These are phyloP conservation scores for Bocquillonia castaneifolia DNA, from an alignment of 441 rosid genomes.

Conservation along the genomic window DNA sequence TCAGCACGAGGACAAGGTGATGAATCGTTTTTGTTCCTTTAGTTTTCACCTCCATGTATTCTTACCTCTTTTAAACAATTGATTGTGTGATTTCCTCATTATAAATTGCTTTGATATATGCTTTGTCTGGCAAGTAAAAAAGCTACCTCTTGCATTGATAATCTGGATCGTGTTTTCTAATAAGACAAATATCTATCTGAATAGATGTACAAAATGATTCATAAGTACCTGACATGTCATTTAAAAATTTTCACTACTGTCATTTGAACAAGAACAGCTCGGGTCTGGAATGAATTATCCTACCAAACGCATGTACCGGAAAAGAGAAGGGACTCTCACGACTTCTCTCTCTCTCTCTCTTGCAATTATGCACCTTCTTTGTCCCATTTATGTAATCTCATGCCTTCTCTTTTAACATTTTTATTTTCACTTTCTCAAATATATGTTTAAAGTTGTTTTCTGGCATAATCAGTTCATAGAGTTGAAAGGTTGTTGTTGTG, in stretches of 20 bases:
- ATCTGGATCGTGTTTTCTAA: no score
- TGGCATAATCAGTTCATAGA: neutral
- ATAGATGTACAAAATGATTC: neutral
- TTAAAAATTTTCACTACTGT: neutral
- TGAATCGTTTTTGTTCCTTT: slow-evolving; percentile 15
- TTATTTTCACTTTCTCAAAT: neutral
- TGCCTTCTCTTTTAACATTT: neutral
- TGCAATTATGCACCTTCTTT: neutral
- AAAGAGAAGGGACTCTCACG: neutral
- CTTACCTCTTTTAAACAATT: neutral
- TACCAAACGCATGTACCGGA: neutral
- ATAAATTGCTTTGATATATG: no score
- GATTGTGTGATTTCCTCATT: neutral
- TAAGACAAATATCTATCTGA: neutral
- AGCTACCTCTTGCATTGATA: no score
- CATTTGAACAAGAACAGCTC: neutral
- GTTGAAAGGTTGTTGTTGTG: neutral
- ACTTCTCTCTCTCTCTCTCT: neutral
- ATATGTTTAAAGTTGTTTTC: neutral
- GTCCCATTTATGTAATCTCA: neutral
- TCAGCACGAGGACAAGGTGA: slow-evolving; percentile 90
- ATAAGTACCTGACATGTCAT: neutral
- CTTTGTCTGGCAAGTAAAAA: no score
- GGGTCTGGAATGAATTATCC: neutral
- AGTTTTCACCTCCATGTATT: neutral